Evolutionary conservation across 176 grass and related monocot genomes (phyloP).

Genomic region (Carex parvula): DNA sequence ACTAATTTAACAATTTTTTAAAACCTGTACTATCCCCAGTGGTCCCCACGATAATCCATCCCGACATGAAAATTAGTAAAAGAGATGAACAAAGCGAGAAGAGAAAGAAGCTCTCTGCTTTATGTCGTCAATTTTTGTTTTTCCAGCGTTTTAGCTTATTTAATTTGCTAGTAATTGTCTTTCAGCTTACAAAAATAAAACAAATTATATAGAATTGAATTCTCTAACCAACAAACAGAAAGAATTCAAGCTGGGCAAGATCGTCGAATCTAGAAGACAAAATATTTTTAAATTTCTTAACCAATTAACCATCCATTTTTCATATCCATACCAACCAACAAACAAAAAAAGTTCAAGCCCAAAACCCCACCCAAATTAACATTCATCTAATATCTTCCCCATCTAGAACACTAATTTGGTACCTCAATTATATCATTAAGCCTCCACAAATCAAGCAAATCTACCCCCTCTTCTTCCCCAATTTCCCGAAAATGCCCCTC

Average conservation of each 20-base stretch:
- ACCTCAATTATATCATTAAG: slow-evolving; percentile 10
- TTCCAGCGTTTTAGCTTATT: background rate
- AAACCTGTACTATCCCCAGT: background rate
- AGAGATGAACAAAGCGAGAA: background rate
- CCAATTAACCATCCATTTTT: background rate
- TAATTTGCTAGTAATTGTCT: background rate
- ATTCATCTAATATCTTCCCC: background rate
- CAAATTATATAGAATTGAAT: background rate
- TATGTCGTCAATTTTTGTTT: background rate
- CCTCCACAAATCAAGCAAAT: slow-evolving; percentile 29
- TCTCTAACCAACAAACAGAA: background rate
- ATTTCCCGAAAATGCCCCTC: slow-evolving; percentile 18
- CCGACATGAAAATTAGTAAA: background rate
- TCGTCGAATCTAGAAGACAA: background rate
- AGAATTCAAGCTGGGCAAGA: background rate
- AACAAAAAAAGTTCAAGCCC: background rate
- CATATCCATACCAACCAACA: background rate
- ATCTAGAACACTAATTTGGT: slow-evolving; percentile 14
- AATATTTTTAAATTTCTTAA: background rate
- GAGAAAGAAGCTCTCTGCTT: background rate
- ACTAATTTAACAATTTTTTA: too few relatives aligned
- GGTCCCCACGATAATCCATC: background rate
- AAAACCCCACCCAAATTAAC: slow-evolving; percentile 1
- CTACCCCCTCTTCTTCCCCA: slow-evolving; percentile 11
- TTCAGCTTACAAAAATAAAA: background rate